Evolutionary conservation across 352 stramenopile species (phyloP), one percentile per base, ranked within the genome.

Genomic region (Globisporangium nagaii): DNA sequence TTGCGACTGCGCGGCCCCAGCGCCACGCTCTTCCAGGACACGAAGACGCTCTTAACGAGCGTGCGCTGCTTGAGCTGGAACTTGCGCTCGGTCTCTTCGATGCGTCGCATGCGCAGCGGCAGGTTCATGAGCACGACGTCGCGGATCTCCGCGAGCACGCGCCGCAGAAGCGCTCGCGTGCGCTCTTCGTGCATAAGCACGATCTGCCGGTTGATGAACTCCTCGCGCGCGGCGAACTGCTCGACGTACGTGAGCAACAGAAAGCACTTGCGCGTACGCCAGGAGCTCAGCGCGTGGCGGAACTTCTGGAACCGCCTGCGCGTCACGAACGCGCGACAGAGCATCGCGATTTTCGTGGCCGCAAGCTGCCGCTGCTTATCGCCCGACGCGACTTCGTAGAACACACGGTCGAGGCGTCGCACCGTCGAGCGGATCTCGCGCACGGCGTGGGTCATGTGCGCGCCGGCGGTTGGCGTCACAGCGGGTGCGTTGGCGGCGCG

Each of bases 91-190:
- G 74, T 75, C 65, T 92, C 75, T 32, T 88, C 73, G 6, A 81
- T 42, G 3, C 70, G 72, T 1, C 57, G 65, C 45, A 73, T 69
- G 22, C 77, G 72, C 44, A 85, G 40, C 9, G 79, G 81, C 22
- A 88, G 59, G 39, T 84, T 84, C 62, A 88, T 70, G n/a, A 92
- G 56, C 52, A 82, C 66, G 8, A 88, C 66, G 57, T 92, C 81
- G 9, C 75, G 79, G 11, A 90, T 66, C 60, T 88, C 74, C 32
- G 76, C 73, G 8, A 92, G 22, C 4, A 88, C 65, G 17, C 66
- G 62, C 0, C 73, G 73, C 22, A 90, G 51, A 17, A 82, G 62
- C 9, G 62, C 49, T 5, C 59, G 50, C 19, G 57, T 65, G 2
- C 74, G 66, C 30, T 82, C 63, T 9, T 69, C 39, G 22, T 83